These are phyloP conservation scores for Malus asiatica DNA, from an alignment of 306 rosid species.

Conservation along the genomic window DNA sequence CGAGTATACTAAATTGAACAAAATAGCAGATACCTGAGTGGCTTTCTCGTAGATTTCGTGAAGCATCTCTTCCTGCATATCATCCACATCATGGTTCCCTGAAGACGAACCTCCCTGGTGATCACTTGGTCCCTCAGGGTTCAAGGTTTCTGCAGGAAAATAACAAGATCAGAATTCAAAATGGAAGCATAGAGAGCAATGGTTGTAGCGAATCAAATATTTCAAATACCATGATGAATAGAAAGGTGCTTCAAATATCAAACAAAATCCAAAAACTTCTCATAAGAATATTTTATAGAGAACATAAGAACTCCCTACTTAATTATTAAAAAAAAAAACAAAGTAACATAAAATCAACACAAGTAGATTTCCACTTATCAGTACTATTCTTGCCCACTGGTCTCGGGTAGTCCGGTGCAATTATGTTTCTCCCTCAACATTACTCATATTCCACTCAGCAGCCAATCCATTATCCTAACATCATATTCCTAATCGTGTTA, in stretches of 20 bases:
- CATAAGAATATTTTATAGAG: not conserved
- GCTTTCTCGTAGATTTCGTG: slow-evolving; percentile 46
- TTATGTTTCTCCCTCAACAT: not conserved
- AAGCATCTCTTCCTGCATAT: slow-evolving; percentile 49
- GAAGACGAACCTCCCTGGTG: slow-evolving; percentile 33
- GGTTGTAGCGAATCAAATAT: not conserved
- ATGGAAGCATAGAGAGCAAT: not conserved
- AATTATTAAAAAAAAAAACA: not conserved
- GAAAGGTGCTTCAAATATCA: not conserved
- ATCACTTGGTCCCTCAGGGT: slow-evolving; percentile 28
- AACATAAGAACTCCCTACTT: not conserved
- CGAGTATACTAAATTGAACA: slow-evolving; percentile 4
- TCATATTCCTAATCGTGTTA: not conserved
- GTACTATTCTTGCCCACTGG: not conserved
- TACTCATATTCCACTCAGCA: not conserved
- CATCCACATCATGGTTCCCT: slow-evolving; percentile 37
- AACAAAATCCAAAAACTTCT: not conserved
- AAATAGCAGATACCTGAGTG: slow-evolving; percentile 50
- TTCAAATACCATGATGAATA: not conserved
- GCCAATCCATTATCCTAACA: not conserved
- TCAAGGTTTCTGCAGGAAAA: slow-evolving; percentile 32
- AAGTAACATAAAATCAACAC: not conserved
- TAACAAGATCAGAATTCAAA: slow-evolving; percentile 8
- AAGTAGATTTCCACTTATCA: not conserved
- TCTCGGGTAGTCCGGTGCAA: not conserved